A percentile compares a stretch with the other conserved stretches of the same genome.
phyloP scores from a whole-genome alignment of 73 alveolate species.

The Paramecium octaurelia region DNA sequence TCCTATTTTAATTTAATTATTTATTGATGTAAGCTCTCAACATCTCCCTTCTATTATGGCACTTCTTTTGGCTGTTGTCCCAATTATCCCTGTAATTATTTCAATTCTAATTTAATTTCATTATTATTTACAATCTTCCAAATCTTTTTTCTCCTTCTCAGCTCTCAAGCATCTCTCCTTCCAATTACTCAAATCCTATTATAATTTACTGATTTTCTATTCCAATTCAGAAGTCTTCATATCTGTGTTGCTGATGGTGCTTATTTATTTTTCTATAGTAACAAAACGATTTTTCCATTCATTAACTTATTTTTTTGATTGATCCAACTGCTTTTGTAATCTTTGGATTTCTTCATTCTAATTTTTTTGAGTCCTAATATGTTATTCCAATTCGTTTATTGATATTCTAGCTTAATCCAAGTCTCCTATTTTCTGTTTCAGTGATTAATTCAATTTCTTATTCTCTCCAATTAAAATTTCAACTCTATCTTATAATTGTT shows the following conservation, averaged over 20 bases:
- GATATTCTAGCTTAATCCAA: not conserved
- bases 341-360: not conserved
- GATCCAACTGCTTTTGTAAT: not conserved
- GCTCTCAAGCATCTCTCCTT: conserved; percentile 31
- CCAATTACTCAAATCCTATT: not conserved
- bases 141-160: conserved; percentile 3
- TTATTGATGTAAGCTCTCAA: not conserved
- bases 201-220: not conserved
- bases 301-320: not conserved
- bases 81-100: not conserved
- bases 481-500: not conserved
- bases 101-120: not conserved
- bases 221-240: not conserved
- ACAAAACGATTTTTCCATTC: not conserved
- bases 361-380: not conserved
- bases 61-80: not conserved
- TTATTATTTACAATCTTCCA: not conserved
- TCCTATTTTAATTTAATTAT: not conserved
- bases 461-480: conserved; percentile 18
- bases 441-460: not conserved
- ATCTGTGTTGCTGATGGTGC: not conserved
- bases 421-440: conserved; percentile 10
- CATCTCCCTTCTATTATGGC: not conserved
- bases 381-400: not conserved
- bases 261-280: not conserved